Conservation (phyloP, 2,329 filamentous ascomycete species). For the Aphanoascus verrucosus region DNA sequence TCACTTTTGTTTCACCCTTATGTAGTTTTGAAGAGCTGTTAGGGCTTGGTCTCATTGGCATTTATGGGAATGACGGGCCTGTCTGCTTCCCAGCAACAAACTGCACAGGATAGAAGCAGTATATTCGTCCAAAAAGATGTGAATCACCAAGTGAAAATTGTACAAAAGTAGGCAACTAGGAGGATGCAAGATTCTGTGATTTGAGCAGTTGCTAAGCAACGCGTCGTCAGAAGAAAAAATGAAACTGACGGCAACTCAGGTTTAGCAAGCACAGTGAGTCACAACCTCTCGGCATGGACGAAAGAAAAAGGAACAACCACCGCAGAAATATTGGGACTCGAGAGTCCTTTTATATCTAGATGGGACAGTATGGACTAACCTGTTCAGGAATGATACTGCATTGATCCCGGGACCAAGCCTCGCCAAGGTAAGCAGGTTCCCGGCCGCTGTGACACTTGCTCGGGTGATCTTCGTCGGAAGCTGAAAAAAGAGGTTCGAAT, state of each 20-base stretch:
- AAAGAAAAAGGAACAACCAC: neutral
- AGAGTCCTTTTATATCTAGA: neutral
- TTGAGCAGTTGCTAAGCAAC: too few species aligned
- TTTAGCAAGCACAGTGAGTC: neutral
- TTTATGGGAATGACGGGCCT: too few species aligned
- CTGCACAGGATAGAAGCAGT: too few species aligned
- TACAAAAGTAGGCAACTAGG: too few species aligned
- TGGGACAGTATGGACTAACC: constrained; percentile 1
- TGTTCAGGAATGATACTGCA: neutral
- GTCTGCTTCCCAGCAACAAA: too few species aligned
- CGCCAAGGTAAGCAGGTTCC: constrained; percentile 5
- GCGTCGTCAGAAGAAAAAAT: neutral
- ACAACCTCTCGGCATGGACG: neutral
- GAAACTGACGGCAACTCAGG: neutral
- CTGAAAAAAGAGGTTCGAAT: neutral
- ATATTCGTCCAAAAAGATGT: too few species aligned
- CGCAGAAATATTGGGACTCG: neutral
- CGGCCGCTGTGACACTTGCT: neutral
- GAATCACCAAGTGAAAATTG: too few species aligned
- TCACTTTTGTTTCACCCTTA: too few species aligned
- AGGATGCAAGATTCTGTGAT: too few species aligned
- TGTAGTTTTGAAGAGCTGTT: too few species aligned
- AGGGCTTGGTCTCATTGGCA: too few species aligned
- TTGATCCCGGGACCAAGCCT: neutral
- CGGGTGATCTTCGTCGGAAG: neutral